Base-by-base conservation (phyloP, 106 monocot species). In the Agapanthus africanus region DNA sequence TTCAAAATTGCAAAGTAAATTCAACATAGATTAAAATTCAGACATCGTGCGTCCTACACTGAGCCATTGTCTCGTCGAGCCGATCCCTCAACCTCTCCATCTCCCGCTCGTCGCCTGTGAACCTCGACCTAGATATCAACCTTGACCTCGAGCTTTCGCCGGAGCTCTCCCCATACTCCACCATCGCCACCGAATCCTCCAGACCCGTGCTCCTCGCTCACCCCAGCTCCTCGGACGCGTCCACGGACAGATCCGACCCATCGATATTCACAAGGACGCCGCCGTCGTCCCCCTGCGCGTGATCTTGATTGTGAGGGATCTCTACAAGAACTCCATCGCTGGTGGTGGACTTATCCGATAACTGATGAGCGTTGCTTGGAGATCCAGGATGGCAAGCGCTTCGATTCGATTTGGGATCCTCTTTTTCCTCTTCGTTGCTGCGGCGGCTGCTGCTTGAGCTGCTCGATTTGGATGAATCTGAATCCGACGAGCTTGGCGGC, bases 311-410 rank as follows among this genome's bases (percentile, higher is more conserved):
- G 38, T 63, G 52, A 22, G 94, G 94, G 57, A 84, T 81, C 72
- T 95, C 95, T 10, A 95, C 95, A 11, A 95, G 95, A 26, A 95
- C 95, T 36, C 91, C 95, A 44, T 95, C 95, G 78, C 95, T 95
- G 66, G 83, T 83, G 23, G 74, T 76, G 59, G 79, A 70, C 73
- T 81, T 78, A 47, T 88, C 88, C 54, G 78, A 80, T 37, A 74
- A 71, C 51, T 65, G 71, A 27, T 66, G 67, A 35, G 77, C 72
- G 59, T 59, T 50, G 77, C 59, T 68, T 35, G 68, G 64, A 50
- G 77, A 70, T 16, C 68, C 40, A n/a, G n/a, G n/a, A n/a, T n/a
- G n/a, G n/a, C n/a, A n/a, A 37, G 37, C 47, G 52, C 51, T 32
- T 39, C 37, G 35, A 15, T 15, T 22, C 0, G 16, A 27, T 4